Conservation (phyloP, 768 basidiomycete species). For the Serendipita vermifera region DNA sequence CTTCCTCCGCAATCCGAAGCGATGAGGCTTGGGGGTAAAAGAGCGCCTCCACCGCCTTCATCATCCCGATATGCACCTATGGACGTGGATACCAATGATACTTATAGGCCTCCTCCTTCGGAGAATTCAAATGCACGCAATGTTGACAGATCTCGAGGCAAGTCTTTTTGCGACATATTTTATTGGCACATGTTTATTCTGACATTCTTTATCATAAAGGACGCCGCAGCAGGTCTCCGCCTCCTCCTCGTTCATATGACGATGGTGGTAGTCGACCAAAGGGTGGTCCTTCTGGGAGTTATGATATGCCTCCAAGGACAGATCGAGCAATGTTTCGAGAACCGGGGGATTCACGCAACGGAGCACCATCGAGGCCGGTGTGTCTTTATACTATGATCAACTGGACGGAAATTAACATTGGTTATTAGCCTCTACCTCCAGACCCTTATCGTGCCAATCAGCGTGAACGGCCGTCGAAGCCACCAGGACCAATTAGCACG, state of each 20-base stretch:
- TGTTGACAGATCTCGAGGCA: background rate
- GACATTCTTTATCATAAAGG: too few species aligned
- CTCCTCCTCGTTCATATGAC: too few species aligned
- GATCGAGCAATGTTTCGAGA: background rate
- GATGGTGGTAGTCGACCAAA: too few species aligned
- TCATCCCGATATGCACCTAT: too few species aligned
- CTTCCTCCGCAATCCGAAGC: background rate
- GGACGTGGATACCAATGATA: background rate
- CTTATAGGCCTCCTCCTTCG: background rate
- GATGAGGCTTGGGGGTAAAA: background rate
- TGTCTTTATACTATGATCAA: background rate
- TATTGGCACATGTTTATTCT: too few species aligned
- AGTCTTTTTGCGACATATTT: background rate
- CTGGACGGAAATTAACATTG: background rate
- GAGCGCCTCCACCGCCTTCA: background rate
- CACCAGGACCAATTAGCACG: background rate
- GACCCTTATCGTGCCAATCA: background rate
- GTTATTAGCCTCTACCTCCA: background rate
- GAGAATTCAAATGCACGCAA: background rate
- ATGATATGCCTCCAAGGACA: too few species aligned
- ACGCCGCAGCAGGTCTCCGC: too few species aligned
- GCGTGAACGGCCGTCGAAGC: background rate
- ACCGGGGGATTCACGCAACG: background rate
- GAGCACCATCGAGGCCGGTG: background rate
- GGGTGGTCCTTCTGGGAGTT: too few species aligned